Conservation (phyloP, 306 rosid genomes). For the Carpinus fangiana region DNA sequence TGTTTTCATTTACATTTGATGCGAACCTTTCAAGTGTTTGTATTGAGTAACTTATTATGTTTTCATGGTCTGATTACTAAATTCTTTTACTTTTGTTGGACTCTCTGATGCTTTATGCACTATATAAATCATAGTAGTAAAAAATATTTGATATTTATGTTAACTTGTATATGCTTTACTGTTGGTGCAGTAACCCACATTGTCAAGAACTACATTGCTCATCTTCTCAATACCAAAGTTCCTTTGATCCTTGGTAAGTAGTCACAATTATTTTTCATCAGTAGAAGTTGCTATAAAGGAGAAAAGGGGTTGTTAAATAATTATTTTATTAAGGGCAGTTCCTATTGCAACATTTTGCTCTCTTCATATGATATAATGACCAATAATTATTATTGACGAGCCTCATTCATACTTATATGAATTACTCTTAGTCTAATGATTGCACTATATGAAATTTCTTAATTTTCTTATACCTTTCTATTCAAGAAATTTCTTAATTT, state of each 20-base stretch:
- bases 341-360: conserved; percentile 2
- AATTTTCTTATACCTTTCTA: background rate
- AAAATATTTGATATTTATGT: conserved; percentile 6
- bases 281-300: conserved; percentile 1
- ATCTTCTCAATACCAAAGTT: conserved; percentile 68
- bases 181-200: conserved; percentile 75
- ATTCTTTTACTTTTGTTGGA: conserved; percentile 2
- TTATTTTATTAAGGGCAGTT: conserved; percentile 3
- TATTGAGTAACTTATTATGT: background rate
- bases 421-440: background rate
- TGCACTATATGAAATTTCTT: background rate
- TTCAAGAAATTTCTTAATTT: background rate
- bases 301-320: background rate
- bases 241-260: conserved; percentile 86
- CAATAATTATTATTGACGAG: background rate
- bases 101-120: background rate
- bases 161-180: conserved; percentile 12
- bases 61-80: background rate
- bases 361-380: conserved; percentile 4
- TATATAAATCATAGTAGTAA: conserved; percentile 11
- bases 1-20: background rate
- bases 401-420: background rate
- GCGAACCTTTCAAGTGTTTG: background rate
- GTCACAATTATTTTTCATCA: conserved; percentile 3
- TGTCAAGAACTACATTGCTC: conserved; percentile 84